Percentiles rank a stretch among this genome's conserved stretches.
Evolutionary conservation across 2,329 filamentous ascomycete genomes (phyloP).

Genomic region (Calonectria crousiana): DNA sequence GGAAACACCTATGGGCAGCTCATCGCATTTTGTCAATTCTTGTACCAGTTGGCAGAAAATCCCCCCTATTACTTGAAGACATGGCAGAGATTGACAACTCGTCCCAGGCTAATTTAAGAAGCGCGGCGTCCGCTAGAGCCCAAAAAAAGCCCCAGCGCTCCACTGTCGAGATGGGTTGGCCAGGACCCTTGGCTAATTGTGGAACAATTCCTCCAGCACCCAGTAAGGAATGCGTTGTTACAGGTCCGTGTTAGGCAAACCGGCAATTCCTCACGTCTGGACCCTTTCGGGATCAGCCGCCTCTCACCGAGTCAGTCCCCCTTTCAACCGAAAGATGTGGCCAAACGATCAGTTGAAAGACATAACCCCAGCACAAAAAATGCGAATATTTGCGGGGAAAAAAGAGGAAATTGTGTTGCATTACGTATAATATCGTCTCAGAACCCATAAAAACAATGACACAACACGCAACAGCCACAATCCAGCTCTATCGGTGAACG

Average conservation of each 20-base stretch:
- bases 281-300: constrained; percentile 5
- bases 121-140: constrained; percentile 22
- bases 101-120: constrained; percentile 26
- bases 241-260: constrained; percentile 9
- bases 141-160: constrained; percentile 17
- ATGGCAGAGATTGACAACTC: constrained; percentile 24
- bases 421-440: constrained; percentile 1
- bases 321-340: neutral
- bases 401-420: neutral
- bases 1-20: neutral
- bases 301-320: neutral
- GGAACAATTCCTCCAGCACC: constrained; percentile 1
- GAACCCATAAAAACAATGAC: neutral
- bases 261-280: constrained; percentile 6
- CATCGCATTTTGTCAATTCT: neutral
- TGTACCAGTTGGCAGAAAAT: neutral
- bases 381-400: neutral
- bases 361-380: neutral
- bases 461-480: neutral
- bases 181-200: constrained; percentile 5
- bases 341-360: neutral
- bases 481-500: neutral
- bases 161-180: constrained; percentile 11
- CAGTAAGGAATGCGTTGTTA: constrained; percentile 1
- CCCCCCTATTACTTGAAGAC: constrained; percentile 21